Evolutionary conservation across 2,329 filamentous ascomycete genomes (phyloP), one percentile per base, ranked within the genome.

Genomic region (Sordariomycetes sp.): DNA sequence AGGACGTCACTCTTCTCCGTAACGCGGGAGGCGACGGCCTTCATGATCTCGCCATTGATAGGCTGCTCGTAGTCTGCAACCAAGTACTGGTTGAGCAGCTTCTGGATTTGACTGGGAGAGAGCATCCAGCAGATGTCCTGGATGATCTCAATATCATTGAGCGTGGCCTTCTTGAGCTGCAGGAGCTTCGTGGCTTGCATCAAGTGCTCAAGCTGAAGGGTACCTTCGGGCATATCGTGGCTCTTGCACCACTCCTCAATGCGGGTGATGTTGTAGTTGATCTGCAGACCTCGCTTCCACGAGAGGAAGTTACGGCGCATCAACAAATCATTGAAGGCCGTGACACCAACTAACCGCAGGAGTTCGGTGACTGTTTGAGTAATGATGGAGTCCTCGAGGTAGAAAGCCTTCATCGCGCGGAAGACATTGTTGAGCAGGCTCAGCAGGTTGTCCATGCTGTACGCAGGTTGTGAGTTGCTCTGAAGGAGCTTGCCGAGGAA

Each of bases 101-200:
- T 98, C 62, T 98, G 92, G 43, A 98, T 98, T 61, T 98, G 92
- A 63, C 95, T 96, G 34, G 92, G 92, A 2, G 90, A 95, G 34
- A 98, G 75, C 90, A 96, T 96, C 90, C 90, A 96, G 74, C 92
- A 98, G 50, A 98, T 98, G 57, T 98, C 92, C 66, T 98, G 92
- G 51, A 98, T 98, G 50, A 98, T 98, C 64, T 98, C 92, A 50
- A 98, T 98, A 53, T 98, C 92, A 57, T 96, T 98, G 55, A 98
- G 66, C 1, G 92, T 98, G 8, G 92, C 92, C 68, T 98, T 98
- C 79, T 98, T 98, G 43, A 98, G 71, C 60, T 98, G 92, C 44
- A 98, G 72, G 43, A 98, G 79, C 67, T 98, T 98, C 15, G 92
- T 98, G 34, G 92, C 92, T 85, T 96, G 90, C 92, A 98, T 98